Evolutionary conservation across 2,329 filamentous ascomycete species (phyloP).

Genomic region (Exophiala lecanii-corni): DNA sequence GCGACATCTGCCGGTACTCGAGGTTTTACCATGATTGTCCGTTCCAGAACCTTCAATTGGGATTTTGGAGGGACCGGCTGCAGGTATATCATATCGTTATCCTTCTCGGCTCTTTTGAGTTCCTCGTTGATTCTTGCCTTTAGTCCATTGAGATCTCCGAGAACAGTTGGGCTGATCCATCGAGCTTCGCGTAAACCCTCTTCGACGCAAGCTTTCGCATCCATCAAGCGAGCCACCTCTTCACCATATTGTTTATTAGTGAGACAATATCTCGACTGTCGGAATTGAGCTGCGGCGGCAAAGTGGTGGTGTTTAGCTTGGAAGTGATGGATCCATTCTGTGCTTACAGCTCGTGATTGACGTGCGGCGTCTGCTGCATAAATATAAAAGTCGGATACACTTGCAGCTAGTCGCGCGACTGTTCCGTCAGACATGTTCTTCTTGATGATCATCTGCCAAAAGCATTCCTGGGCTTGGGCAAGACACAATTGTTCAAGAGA

Average conservation of each 20-base stretch:
- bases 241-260: conserved; percentile 95
- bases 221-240: conserved; percentile 79
- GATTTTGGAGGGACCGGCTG: conserved; percentile 79
- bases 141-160: conserved; percentile 75
- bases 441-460: conserved; percentile 96
- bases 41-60: conserved; percentile 77
- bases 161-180: conserved; percentile 75
- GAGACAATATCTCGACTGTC: conserved; percentile 82
- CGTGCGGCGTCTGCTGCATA: conserved; percentile 78
- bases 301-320: conserved; percentile 97
- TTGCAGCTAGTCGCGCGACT: conserved; percentile 84
- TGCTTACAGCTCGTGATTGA: conserved; percentile 83
- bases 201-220: conserved; percentile 75
- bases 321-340: conserved; percentile 96
- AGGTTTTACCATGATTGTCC: conserved; percentile 81
- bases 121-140: conserved; percentile 82
- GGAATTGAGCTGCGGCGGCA: conserved; percentile 87
- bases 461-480: conserved; percentile 93
- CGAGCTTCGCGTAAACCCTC: conserved; percentile 81
- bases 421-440: conserved; percentile 87
- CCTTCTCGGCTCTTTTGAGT: conserved; percentile 81
- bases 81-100: conserved; percentile 94
- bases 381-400: conserved; percentile 87
- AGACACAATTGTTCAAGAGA: conserved; percentile 78
- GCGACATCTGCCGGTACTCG: conserved; percentile 77